Conservation (phyloP, 2,329 filamentous ascomycete genomes). For the Alternaria consortialis region DNA sequence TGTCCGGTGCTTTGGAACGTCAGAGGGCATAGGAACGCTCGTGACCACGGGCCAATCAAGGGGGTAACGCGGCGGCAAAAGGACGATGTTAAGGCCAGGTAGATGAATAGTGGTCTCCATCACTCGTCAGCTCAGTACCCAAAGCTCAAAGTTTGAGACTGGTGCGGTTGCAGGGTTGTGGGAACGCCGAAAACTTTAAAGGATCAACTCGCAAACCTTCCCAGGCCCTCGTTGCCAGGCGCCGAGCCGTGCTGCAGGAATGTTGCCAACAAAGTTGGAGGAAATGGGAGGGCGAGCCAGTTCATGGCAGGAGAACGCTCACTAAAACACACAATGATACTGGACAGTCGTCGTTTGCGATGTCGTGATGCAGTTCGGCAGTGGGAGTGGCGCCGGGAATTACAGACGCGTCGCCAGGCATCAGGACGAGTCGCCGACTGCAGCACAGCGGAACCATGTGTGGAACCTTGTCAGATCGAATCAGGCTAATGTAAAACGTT, state of each 20-base stretch:
- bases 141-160: constrained; percentile 49
- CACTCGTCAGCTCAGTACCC: constrained; percentile 38
- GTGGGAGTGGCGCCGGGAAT: constrained; percentile 24
- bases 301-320: constrained; percentile 15
- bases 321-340: constrained; percentile 8
- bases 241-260: constrained; percentile 37
- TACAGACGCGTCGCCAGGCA: constrained; percentile 22
- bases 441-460: constrained; percentile 22
- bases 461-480: constrained; percentile 45
- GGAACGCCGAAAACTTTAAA: constrained; percentile 50
- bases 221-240: constrained; percentile 31
- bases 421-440: constrained; percentile 19
- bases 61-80: constrained; percentile 26
- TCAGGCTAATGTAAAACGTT: constrained; percentile 50
- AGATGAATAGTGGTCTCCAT: constrained; percentile 41
- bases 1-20: constrained; percentile 38
- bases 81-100: constrained; percentile 35
- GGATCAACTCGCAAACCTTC: constrained; percentile 42
- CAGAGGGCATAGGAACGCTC: constrained; percentile 29
- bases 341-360: constrained; percentile 12
- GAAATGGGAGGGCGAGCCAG: constrained; percentile 16
- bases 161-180: constrained; percentile 49
- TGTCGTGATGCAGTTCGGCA: constrained; percentile 28
- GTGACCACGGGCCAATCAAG: constrained; percentile 32
- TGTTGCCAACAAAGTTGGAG: constrained; percentile 23